Conservation (phyloP, 257 asterid genomes). For the Solanum sejunctum region DNA sequence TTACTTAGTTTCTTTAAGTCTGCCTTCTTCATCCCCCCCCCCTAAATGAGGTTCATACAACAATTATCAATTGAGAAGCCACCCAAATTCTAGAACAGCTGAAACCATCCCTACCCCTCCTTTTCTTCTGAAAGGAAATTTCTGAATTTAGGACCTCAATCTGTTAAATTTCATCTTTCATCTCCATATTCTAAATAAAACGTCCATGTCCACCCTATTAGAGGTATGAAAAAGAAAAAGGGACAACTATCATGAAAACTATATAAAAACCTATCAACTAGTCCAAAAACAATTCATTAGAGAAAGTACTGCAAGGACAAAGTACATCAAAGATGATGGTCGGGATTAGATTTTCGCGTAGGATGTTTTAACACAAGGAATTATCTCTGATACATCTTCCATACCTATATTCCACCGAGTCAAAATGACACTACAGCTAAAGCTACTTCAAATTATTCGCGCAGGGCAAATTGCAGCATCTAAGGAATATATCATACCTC, state of each 20-base stretch:
- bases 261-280: not conserved
- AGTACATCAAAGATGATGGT: not conserved
- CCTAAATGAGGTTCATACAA: not conserved
- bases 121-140: not conserved
- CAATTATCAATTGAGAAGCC: not conserved
- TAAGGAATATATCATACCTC: slow-evolving; percentile 24
- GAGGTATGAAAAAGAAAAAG: not conserved
- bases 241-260: not conserved
- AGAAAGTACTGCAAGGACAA: not conserved
- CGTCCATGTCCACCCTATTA: not conserved
- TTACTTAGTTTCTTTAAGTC: not conserved
- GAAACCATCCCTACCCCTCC: not conserved
- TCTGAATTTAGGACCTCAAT: not conserved
- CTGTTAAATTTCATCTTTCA: not conserved
- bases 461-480: not conserved
- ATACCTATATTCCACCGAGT: not conserved
- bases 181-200: not conserved
- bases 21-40: not conserved
- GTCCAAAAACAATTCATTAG: not conserved
- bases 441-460: not conserved
- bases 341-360: not conserved
- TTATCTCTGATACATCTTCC: not conserved
- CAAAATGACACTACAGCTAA: not conserved
- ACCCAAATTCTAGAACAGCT: not conserved
- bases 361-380: not conserved